Evolutionary conservation across 352 stramenopile species (phyloP), one percentile per base, ranked within the genome.

Genomic region (Phytopythium chamaehyphon): DNA sequence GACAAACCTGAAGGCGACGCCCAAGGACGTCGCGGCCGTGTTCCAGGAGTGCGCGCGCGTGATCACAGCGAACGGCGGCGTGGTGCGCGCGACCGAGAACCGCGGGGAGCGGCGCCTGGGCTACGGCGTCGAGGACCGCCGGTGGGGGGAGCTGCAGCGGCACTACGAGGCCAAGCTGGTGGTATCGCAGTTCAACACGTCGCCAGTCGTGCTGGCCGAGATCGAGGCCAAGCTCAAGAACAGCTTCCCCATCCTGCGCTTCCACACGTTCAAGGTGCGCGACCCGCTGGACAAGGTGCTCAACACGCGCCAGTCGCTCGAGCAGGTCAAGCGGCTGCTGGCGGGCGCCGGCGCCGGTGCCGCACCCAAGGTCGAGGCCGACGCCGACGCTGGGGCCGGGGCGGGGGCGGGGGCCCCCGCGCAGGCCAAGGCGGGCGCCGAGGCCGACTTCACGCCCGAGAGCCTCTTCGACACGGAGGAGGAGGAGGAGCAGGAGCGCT

Each of bases 151-250:
- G 31, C 66, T 94, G 48, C 76, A 94, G 70, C 77, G 81, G 64
- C 83, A 94, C 65, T 90, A 90, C 58, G 76, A 92, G 49, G 71
- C 76, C 39, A 94, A 94, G 59, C 73, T 94, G 42, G 63, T 94
- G n/a, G 80, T 94, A 28, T 73, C 83, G 66, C 81, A 90, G 61
- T 94, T 94, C 65, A 90, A 89, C 55, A 86, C 80, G 59, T 90
- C 78, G 48, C 78, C 83, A 1, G 52, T 55, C 8, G 71, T 81
- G 55, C 66, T 94, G 23, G 61, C 78, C 39, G 79, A 94, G 47
- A 54, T 92, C 14, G 81, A 94, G 61, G 48, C 53, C n/a, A 90
- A 90, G 61, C 73, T 93, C 28, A 91, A 91, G 73, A 86, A 91
- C 64, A 83, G 66, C 61, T 91, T 90, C 66, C 75, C 78, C 35